Conservation (phyloP, 2,329 filamentous ascomycete species). For the Paraconiothyrium sp. region DNA sequence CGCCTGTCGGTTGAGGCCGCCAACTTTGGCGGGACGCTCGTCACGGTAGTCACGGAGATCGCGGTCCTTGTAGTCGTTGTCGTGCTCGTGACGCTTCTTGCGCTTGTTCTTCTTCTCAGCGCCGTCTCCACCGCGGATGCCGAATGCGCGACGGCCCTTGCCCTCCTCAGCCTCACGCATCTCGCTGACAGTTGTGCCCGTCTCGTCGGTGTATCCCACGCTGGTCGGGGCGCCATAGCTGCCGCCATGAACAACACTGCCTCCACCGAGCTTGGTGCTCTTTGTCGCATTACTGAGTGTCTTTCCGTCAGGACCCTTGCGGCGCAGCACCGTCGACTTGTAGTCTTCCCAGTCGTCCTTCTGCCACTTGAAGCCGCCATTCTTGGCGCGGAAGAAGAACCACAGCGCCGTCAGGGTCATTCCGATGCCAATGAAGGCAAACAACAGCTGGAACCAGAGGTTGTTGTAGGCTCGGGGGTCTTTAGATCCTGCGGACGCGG, state of each 20-base stretch:
- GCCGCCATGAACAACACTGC: constrained; percentile 77
- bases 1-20: constrained; percentile 83
- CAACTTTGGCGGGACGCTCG: constrained; percentile 86
- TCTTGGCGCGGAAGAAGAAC: constrained; percentile 98
- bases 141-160: constrained; percentile 52
- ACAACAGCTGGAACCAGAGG: constrained; percentile 79
- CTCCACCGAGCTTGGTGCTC: constrained; percentile 85
- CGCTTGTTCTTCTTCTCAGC: constrained; percentile 41
- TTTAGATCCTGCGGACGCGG: constrained; percentile 47
- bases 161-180: constrained; percentile 53
- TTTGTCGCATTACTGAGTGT: constrained; percentile 83
- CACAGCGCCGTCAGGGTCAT: constrained; percentile 83
- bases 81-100: constrained; percentile 59
- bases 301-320: constrained; percentile 88
- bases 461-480: constrained; percentile 56
- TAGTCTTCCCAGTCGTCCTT: constrained; percentile 97
- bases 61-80: constrained; percentile 61
- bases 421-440: constrained; percentile 80
- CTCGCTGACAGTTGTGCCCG: constrained; percentile 55
- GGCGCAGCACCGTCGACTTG: constrained; percentile 90
- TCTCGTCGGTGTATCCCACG: constrained; percentile 58
- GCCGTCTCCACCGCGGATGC: constrained; percentile 55
- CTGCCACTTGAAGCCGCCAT: constrained; percentile 90
- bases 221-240: constrained; percentile 52
- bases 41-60: constrained; percentile 85